Conservation (phyloP, 2,329 filamentous ascomycete species). For the Alternaria consortialis region DNA sequence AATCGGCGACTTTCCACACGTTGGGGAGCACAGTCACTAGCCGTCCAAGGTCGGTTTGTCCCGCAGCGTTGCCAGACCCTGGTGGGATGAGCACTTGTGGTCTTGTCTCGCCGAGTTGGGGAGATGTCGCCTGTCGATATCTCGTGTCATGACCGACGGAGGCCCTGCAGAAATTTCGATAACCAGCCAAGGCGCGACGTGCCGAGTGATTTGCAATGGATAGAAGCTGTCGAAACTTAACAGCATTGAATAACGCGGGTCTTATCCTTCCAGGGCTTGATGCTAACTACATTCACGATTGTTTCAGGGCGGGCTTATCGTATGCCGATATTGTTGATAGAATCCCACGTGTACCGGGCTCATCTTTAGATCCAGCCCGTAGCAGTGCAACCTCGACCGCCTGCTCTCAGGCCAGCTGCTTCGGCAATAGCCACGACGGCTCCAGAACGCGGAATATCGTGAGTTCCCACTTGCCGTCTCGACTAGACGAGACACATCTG, state of each 20-base stretch:
- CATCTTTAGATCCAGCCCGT: constrained; percentile 18
- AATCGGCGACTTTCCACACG: constrained; percentile 31
- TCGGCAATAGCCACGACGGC: constrained; percentile 34
- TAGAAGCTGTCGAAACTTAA: constrained; percentile 12
- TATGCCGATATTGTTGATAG: constrained; percentile 10
- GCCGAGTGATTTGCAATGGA: constrained; percentile 14
- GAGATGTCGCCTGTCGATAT: constrained; percentile 1
- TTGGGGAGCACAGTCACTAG: constrained; percentile 28
- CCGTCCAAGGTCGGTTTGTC: constrained; percentile 27
- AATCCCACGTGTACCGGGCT: constrained; percentile 13
- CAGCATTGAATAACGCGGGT: constrained; percentile 7
- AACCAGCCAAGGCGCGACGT: constrained; percentile 15
- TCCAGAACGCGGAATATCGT: constrained; percentile 43
- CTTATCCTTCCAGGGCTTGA: constrained; percentile 8
- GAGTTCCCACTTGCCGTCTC: constrained; percentile 45
- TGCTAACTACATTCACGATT: constrained; percentile 13
- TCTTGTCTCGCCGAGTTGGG: constrained; percentile 15
- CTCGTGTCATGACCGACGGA: constrained; percentile 15
- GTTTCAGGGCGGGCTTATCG: constrained; percentile 18
- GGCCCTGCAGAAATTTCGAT: constrained; percentile 17
- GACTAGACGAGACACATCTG: constrained; percentile 37
- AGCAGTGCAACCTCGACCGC: constrained; percentile 32
- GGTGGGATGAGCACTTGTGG: constrained; percentile 13
- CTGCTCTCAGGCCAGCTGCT: constrained; percentile 27
- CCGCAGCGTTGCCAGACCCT: constrained; percentile 31